phyloP scores from a whole-genome alignment of 1,139 yeast species.

The Sugiyamaella paludigena region DNA sequence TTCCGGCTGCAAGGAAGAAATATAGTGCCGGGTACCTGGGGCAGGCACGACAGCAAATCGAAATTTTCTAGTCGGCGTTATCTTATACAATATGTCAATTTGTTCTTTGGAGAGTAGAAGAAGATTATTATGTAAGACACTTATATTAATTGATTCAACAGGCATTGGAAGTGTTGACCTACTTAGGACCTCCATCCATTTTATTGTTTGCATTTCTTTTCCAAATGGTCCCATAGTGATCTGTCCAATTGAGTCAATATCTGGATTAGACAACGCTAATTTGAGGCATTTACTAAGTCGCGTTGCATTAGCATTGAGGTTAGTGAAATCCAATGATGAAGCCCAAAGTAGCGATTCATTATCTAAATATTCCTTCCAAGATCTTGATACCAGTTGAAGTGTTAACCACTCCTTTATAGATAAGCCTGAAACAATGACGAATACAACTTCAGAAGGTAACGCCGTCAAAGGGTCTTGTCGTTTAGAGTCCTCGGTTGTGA shows the following conservation, averaged over 20 bases:
- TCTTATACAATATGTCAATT: neutral
- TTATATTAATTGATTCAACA: conserved; percentile 4
- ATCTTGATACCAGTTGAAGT: conserved; percentile 3
- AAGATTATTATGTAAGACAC: neutral
- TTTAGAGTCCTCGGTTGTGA: neutral
- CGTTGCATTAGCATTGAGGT: conserved; percentile 1
- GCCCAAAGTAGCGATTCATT: conserved; percentile 8
- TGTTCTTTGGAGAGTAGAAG: neutral
- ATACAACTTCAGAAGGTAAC: conserved; percentile 2
- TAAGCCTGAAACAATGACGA: neutral
- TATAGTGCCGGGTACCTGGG: neutral
- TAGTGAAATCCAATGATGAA: conserved; percentile 4
- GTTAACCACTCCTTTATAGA: conserved; percentile 2
- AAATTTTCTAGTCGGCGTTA: neutral
- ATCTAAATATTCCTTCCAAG: conserved; percentile 1
- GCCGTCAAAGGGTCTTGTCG: conserved; percentile 1
- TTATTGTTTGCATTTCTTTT: neutral
- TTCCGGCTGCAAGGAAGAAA: neutral
- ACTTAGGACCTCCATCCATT: neutral
- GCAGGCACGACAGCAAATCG: neutral
- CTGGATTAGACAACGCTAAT: neutral
- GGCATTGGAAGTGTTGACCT: neutral
- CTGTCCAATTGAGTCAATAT: neutral
- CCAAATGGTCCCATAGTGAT: conserved; percentile 3
- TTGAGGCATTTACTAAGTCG: neutral